Conservation (phyloP, 352 stramenopile species). For the Phytophthora aleatoria region DNA sequence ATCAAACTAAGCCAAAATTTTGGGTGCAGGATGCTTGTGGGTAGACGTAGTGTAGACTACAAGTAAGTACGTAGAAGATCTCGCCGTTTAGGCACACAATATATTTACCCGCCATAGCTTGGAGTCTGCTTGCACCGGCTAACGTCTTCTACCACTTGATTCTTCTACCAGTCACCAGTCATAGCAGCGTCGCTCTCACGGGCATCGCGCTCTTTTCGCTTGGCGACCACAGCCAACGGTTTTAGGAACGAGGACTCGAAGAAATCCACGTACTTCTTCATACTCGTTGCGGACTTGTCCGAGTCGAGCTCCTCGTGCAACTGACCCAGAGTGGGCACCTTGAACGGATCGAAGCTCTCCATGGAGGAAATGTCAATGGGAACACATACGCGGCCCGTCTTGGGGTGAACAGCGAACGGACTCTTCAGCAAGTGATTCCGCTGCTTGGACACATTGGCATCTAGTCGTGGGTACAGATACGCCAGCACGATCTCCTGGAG, state of each 20-base stretch:
- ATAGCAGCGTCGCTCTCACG: conserved; percentile 76
- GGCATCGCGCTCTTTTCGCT: conserved; percentile 73
- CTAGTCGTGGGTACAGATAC: conserved; percentile 97
- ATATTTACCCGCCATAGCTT: conserved; percentile 39
- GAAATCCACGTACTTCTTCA: conserved; percentile 74
- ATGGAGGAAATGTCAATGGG: conserved; percentile 90
- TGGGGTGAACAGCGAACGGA: conserved; percentile 98
- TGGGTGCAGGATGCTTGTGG: not conserved
- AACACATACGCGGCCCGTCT: conserved; percentile 98
- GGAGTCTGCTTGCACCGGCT: conserved; percentile 4
- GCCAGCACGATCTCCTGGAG: conserved; percentile 95
- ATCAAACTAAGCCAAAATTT: conserved; percentile 22
- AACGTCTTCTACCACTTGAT: conserved; percentile 3
- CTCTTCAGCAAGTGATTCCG: conserved; percentile 99
- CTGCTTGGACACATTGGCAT: conserved; percentile 99
- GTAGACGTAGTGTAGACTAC: not conserved
- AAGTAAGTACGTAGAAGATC: too few species aligned
- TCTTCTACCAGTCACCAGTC: conserved; percentile 77
- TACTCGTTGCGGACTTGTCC: conserved; percentile 53
- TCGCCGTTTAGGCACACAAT: conserved; percentile 29
- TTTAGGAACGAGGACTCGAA: conserved; percentile 82
- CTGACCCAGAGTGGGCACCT: conserved; percentile 84
- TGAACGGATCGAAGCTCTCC: conserved; percentile 87
- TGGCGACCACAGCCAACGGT: conserved; percentile 56
- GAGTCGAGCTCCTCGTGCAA: conserved; percentile 86